Conservation (phyloP, 1,284 basidiomycete species). For the Thelephora terrestris region DNA sequence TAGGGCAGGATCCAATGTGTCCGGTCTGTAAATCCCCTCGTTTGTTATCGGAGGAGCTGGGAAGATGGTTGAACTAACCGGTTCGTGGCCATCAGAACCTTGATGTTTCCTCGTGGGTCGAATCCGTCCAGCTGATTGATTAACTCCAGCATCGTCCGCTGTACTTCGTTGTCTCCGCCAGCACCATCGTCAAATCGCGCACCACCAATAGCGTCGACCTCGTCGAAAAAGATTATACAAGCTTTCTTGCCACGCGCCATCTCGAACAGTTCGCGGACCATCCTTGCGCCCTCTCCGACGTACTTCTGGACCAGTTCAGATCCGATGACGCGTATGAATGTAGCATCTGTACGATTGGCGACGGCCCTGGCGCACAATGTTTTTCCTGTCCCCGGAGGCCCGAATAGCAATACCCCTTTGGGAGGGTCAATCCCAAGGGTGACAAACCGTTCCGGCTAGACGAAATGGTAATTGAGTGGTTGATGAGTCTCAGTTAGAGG, state of each 20-base stretch:
- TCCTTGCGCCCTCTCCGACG: slow-evolving; percentile 96
- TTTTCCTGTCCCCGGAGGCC: slow-evolving; percentile 97
- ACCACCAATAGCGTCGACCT: slow-evolving; percentile 95
- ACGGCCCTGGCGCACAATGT: slow-evolving; percentile 98
- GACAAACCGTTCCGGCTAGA: slow-evolving; percentile 92
- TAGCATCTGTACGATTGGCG: slow-evolving; percentile 97
- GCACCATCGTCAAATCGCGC: slow-evolving; percentile 99
- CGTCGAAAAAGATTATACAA: slow-evolving; percentile 99
- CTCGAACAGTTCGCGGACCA: slow-evolving; percentile 98
- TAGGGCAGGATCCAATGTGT: slow-evolving; percentile 95
- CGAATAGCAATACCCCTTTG: slow-evolving; percentile 95
- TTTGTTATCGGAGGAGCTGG: neutral
- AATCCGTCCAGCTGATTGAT: slow-evolving; percentile 99
- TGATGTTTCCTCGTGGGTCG: slow-evolving; percentile 97
- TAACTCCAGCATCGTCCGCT: slow-evolving; percentile 98
- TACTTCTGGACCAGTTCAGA: slow-evolving; percentile 99
- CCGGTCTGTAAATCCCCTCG: slow-evolving; percentile 52
- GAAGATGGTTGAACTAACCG: slow-evolving; percentile 36
- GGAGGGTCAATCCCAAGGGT: slow-evolving; percentile 98
- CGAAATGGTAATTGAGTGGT: slow-evolving; percentile 13
- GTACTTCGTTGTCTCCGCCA: slow-evolving; percentile 98
- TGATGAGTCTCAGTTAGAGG: slow-evolving; percentile 10
- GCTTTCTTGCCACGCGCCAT: slow-evolving; percentile 99
- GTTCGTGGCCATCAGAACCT: slow-evolving; percentile 99
- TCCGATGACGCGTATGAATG: slow-evolving; percentile 98